Base-by-base conservation (phyloP, 2,329 filamentous ascomycete species). In the Colletotrichum sp. region DNA sequence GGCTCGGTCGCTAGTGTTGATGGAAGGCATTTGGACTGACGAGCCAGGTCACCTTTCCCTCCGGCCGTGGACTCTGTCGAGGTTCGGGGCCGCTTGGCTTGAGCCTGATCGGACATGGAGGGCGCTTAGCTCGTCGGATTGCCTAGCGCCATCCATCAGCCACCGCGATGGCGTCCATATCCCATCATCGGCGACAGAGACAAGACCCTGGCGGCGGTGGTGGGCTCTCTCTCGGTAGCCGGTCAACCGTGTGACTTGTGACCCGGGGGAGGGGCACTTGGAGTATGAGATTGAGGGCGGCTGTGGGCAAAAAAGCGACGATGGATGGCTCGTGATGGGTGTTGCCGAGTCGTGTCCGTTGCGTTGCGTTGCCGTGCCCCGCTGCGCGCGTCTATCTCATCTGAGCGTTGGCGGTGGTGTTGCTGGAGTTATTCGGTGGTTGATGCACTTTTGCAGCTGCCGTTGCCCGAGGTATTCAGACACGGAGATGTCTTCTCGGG, bases 31-130 rank as follows among this genome's bases (percentile, higher is more conserved):
- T 72, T 63, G 26, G 58, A 71, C 38, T 64, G 61, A 63, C 72
- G 57, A 52, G 43, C n/a, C 65, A 57, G 65, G 8, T 67, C 43
- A 57, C 28, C 28, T 67, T 69, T 69, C 21, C 18, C 26, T 63
- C 58, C 34, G 66, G 52, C n/a, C 55, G 63, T 67, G 36, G 68
- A 57, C 30, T 36, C 36, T 26, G 21, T 36, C 52, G 43, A 52
- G 43, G 43, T 52, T 52, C 43, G 43, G 43, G 28, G 16, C 43
- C 55, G 34, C 43, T 61, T 68, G 43, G 21, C 28, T 64, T 72
- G 73, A 73, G 38, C 48, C 64, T 67, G 64, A 72, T 75, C 73
- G 70, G 67, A 66, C 38, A 58, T 67, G 68, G 26, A 75, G 21
- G 69, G 70, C 73, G 70, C 64, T 68, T 73, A 57, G 70, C 34